Evolutionary conservation across 495 filamentous ascomycete species (phyloP), one percentile per base, ranked within the genome.

Genomic region (Penicillium paradoxum): DNA sequence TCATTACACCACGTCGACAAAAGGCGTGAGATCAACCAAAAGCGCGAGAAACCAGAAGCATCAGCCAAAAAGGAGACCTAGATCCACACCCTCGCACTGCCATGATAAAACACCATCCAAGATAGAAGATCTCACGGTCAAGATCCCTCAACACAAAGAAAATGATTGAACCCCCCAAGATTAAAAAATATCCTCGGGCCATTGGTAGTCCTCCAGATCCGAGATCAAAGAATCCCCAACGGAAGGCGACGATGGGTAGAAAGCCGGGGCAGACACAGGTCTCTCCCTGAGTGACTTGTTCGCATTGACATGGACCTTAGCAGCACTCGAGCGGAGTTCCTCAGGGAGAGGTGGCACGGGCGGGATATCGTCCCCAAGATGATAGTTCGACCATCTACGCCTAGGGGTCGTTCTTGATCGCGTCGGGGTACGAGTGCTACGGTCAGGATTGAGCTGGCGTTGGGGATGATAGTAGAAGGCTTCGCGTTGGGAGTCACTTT

Each of bases 181-280:
- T 70, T 53, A 79, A 46, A 79, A 79, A 11, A 78, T 67, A 57
- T 78, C 76, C 36, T 75, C 73, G 0, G 68, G 69, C 77, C 77
- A 80, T 15, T 67, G 59, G 32, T 70, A 79, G 17, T 69, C 57
- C 53, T 73, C 53, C 33, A 50, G 7, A 2, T 40, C 45, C 25
- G 60, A 30, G 24, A 34, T 29, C 49, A 46, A 6, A 32, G 36
- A 37, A 37, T 54, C 33, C 45, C 33, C 34, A 29, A 25, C 39
- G 25, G 51, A 51, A 29, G 29, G 15, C 18, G 50, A 19, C 18
- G 53, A 53, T 10, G 38, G 24, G 41, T 55, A 51, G 1, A 64
- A 24, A 11, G 36, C 49, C 3, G 51, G 37, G n/a, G 45, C 49
- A 21, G 32, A 30, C 3, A 43, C 17, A 22, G 58, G 55, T 18